Percentiles rank a stretch among this genome's conserved stretches.
phyloP scores from a whole-genome alignment of 257 asterid genomes.

The Datura wrightii region DNA sequence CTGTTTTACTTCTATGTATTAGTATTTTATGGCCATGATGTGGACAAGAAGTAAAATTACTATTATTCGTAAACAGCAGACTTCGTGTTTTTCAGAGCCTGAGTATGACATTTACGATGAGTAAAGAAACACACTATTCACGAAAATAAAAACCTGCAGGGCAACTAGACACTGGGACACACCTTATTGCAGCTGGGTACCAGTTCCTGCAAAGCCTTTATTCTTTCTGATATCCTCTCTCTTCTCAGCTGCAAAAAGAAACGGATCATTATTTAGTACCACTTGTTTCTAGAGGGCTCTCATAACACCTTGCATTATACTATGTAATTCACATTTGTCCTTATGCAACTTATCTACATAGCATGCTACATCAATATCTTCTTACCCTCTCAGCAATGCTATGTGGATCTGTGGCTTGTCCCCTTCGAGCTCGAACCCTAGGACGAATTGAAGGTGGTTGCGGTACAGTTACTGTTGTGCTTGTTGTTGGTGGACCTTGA shows the following conservation, averaged over 20 bases:
- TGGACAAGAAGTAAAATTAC: not conserved
- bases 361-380: not conserved
- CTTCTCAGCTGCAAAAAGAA: slow-evolving; percentile 69
- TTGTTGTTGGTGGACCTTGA: slow-evolving; percentile 73
- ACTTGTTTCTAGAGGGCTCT: slow-evolving; percentile 23
- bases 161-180: slow-evolving; percentile 28
- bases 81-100: not conserved
- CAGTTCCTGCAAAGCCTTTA: slow-evolving; percentile 89
- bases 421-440: slow-evolving; percentile 85
- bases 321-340: not conserved
- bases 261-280: slow-evolving; percentile 20
- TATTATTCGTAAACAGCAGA: not conserved
- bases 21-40: not conserved
- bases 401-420: slow-evolving; percentile 95
- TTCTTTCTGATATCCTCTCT: slow-evolving; percentile 88
- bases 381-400: slow-evolving; percentile 91
- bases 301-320: not conserved
- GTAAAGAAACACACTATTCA: not conserved
- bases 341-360: not conserved
- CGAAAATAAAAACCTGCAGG: not conserved
- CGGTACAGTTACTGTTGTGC: slow-evolving; percentile 67
- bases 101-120: not conserved
- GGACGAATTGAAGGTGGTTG: slow-evolving; percentile 80
- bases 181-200: slow-evolving; percentile 97
- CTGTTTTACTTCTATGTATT: not conserved